Evolutionary conservation across 2,329 filamentous ascomycete species (phyloP).

Genomic region (Aspergillus ochraceus): DNA sequence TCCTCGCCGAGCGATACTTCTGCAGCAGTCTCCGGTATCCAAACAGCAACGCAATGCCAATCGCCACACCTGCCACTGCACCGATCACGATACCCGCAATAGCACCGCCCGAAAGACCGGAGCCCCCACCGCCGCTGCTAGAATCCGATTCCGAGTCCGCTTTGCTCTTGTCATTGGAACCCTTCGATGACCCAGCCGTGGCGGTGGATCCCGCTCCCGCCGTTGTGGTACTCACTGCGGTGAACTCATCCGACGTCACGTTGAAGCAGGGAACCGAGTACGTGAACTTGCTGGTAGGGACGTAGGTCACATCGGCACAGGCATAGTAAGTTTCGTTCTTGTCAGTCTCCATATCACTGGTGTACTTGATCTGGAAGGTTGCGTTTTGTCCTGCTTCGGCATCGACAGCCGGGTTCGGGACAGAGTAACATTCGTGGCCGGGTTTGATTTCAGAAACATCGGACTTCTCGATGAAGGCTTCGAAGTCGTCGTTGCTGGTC

Average conservation of each 20-base stretch:
- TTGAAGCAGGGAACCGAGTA: constrained; percentile 50
- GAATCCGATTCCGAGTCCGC: constrained; percentile 14
- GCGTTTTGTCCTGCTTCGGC: constrained; percentile 43
- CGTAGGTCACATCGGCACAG: constrained; percentile 49
- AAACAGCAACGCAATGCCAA: constrained; percentile 20
- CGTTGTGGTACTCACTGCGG: constrained; percentile 13
- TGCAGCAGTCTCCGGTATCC: constrained; percentile 15
- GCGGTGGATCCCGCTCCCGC: background rate
- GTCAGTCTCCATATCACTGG: constrained; percentile 42
- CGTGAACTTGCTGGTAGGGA: constrained; percentile 41
- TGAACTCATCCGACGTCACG: constrained; percentile 39
- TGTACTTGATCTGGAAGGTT: constrained; percentile 49
- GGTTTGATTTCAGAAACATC: constrained; percentile 41
- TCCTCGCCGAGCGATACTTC: constrained; percentile 12
- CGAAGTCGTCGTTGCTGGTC: constrained; percentile 41
- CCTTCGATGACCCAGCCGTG: constrained; percentile 11
- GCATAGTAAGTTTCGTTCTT: constrained; percentile 49
- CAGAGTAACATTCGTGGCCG: constrained; percentile 48
- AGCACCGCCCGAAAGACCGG: constrained; percentile 39
- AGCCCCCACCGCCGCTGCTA: background rate
- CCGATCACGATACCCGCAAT: constrained; percentile 47
- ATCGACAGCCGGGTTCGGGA: constrained; percentile 36
- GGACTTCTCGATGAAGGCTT: constrained; percentile 31
- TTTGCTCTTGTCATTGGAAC: constrained; percentile 22
- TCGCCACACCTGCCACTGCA: constrained; percentile 18